Evolutionary conservation across 352 stramenopile genomes (phyloP), one percentile per base, ranked within the genome.

Genomic region (Pythium chondricola): DNA sequence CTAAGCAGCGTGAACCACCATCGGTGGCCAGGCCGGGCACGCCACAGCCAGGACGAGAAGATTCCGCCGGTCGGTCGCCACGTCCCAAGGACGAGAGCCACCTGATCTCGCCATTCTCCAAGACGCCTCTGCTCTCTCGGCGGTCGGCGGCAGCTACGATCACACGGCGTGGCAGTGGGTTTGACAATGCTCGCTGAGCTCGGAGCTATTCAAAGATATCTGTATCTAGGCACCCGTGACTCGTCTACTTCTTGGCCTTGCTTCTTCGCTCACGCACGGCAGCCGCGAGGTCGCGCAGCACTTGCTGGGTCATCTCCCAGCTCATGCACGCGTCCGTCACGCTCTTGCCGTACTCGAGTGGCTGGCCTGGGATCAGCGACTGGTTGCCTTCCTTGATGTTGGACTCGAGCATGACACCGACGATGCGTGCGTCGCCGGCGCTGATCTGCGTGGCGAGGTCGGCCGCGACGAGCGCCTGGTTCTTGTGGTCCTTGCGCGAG

Each of bases 321-420:
- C 82, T 63, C 65, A 95, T 92, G 71, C 85, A 95, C 8, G 85
- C 85, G 48, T 95, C 85, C 24, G 85, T 95, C 45, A 95, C 78
- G 51, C 83, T 94, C 74, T 94, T 89, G 60, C 85, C 85, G 63
- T 94, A 93, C 57, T 83, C 75, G 14, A 95, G 70, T 36, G 81
- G 74, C 56, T 88, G 64, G 38, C 80, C 81, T 0, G 78, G 76
- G 40, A 81, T 69, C 30, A 95, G 58, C 43, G 75, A 67, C 68
- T 93, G 85, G 42, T 70, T 84, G 17, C 85, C 85, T 38, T 93
- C 83, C 31, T 86, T 62, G 18, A 94, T 74, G 62, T 95, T 90
- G 17, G 82, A 94, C 73, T 95, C 85, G 49, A 94, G 76, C 83
- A 95, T 95, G 8, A 95, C 69, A 18, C 85, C 85, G 7, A 90